phyloP scores from a whole-genome alignment of 768 basidiomycete species.

The Boletus tomentosulus region DNA sequence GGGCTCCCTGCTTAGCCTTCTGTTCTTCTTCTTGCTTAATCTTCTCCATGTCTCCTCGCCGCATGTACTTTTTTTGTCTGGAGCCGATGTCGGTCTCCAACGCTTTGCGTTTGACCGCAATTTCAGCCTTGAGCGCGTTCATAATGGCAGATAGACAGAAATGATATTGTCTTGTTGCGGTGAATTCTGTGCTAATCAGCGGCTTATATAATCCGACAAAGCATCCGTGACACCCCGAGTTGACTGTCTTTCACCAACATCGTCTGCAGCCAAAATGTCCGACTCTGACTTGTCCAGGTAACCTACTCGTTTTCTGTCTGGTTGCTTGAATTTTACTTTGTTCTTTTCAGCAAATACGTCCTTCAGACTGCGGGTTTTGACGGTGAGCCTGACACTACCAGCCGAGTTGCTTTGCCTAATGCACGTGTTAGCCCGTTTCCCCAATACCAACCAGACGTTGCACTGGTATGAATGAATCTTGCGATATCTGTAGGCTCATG shows the following conservation, averaged over 20 bases:
- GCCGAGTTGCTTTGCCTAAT: slow-evolving; percentile 4
- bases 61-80: slow-evolving; percentile 84
- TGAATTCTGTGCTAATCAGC: not conserved
- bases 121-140: slow-evolving; percentile 89
- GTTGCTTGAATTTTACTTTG: slow-evolving; percentile 11
- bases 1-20: slow-evolving; percentile 32
- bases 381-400: slow-evolving; percentile 40
- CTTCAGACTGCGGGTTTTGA: slow-evolving; percentile 97
- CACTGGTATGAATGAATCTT: slow-evolving; percentile 72
- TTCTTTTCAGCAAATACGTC: slow-evolving; percentile 63
- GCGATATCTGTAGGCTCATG: not conserved
- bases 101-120: slow-evolving; percentile 82
- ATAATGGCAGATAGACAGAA: slow-evolving; percentile 37
- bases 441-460: slow-evolving; percentile 89
- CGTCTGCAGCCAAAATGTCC: slow-evolving; percentile 56
- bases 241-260: slow-evolving; percentile 34
- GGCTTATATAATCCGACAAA: slow-evolving; percentile 34
- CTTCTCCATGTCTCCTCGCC: slow-evolving; percentile 84
- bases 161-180: not conserved
- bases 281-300: slow-evolving; percentile 56
- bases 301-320: slow-evolving; percentile 1
- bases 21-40: slow-evolving; percentile 47
- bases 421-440: slow-evolving; percentile 67
- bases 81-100: slow-evolving; percentile 42
- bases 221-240: slow-evolving; percentile 27